A percentile compares a stretch with the other conserved stretches of the same genome.
Conservation (phyloP, 1,284 basidiomycete species). For the Thecaphora thlaspeos region DNA sequence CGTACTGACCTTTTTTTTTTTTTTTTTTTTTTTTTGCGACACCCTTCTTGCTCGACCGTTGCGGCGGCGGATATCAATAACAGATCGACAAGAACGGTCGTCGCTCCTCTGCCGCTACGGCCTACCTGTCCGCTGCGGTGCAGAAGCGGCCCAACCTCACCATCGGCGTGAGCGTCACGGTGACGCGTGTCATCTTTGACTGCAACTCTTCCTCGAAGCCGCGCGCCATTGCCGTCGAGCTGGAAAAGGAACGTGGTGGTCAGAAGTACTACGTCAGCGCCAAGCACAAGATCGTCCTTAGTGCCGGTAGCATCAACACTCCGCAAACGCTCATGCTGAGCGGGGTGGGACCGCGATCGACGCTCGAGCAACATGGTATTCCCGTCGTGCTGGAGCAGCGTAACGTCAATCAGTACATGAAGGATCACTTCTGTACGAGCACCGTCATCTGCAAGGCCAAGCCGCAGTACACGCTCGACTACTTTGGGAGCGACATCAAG, state of each 20-base stretch:
- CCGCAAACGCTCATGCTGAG: slow-evolving; percentile 71
- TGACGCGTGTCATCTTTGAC: slow-evolving; percentile 40
- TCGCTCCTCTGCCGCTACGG: slow-evolving; percentile 42
- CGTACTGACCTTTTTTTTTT: too few relatives aligned
- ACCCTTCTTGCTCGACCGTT: too few relatives aligned
- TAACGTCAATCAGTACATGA: slow-evolving; percentile 41
- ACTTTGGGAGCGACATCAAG: slow-evolving; percentile 22
- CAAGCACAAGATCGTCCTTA: slow-evolving; percentile 63
- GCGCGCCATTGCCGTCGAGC: slow-evolving; percentile 37
- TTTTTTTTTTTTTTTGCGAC: too few relatives aligned
- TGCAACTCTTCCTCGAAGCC: slow-evolving; percentile 20
- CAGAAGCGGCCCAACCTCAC: slow-evolving; percentile 38
- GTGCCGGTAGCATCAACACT: slow-evolving; percentile 44
- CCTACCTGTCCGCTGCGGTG: slow-evolving; percentile 35
- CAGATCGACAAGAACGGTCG: slow-evolving; percentile 37
- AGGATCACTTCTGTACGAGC: slow-evolving; percentile 45
- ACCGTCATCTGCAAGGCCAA: slow-evolving; percentile 20
- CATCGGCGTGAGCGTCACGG: slow-evolving; percentile 40
- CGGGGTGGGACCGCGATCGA: slow-evolving; percentile 63
- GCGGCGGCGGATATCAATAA: too few relatives aligned
- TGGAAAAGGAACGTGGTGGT: slow-evolving; percentile 29
- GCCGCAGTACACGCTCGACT: slow-evolving; percentile 29
- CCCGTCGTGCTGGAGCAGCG: slow-evolving; percentile 27
- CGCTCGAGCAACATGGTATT: slow-evolving; percentile 33
- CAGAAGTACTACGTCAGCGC: slow-evolving; percentile 31